Evolutionary conservation across 2,329 filamentous ascomycete genomes (phyloP), one percentile per base, ranked within the genome.

Genomic region (Talaromyces sp.): DNA sequence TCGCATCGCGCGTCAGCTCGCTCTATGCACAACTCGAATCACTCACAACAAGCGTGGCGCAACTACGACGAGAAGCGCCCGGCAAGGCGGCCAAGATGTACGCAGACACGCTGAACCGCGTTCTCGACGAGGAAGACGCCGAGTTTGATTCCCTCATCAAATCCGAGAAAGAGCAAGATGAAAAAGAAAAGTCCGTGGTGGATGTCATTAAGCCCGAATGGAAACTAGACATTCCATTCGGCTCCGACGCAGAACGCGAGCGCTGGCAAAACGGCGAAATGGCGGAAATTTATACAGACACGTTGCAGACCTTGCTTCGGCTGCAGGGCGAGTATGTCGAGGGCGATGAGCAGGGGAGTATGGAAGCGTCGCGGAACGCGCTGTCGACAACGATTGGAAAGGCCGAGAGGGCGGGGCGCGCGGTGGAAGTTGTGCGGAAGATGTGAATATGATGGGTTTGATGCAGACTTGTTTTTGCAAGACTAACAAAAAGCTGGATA

Each of bases 11-110:
- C 13, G 72, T 81, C 19, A 74, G 76, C 2, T 70, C 74, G 11
- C 68, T 81, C 1, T 81, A 81, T 62, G 77, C 75, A 43, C 78
- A 80, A 62, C 65, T 81, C 11, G 79, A 81, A 64, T 74, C 73
- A 7, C 69, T 81, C 43, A 80, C 78, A 6, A 79, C 78, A 46
- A 76, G 73, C 17, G 78, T 81, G 2, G 78, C 78, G 51, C 74
- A 79, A 61, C 65, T 81, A 64, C 69, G 79, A 59, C 71, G 79
- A 29, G 75, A 78, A 60, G 77, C 78, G 57, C 79, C 79, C 1
- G 66, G 62, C 6, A 68, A 70, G 26, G 78, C 78, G 21, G 78
- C 79, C 26, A 70, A 67, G 58, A 66, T 63, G 24, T 79, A 77
- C 66, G 71, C 69, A 17, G 70, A 75, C 38, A 61, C 70, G 38